These are phyloP conservation scores for Mucor saturninus DNA, from an alignment of 371 early-diverging fungal genomes.

Conservation along the genomic window DNA sequence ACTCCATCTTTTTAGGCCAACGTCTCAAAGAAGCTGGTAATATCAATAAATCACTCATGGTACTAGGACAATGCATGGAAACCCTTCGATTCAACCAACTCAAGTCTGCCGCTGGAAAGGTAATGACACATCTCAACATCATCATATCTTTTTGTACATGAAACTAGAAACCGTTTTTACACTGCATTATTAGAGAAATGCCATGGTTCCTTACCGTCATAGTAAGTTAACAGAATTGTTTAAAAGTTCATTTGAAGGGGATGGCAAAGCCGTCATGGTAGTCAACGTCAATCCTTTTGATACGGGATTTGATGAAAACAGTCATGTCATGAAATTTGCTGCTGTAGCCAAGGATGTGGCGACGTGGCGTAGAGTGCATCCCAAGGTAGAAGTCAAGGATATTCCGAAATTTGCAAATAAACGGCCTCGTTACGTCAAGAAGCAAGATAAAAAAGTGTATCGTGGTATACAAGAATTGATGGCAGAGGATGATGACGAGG, in stretches of 20 bases:
- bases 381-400: constrained; percentile 40
- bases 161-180: not conserved
- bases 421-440: not conserved
- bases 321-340: constrained; percentile 72
- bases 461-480: constrained; percentile 8
- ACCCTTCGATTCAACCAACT: constrained; percentile 64
- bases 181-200: constrained; percentile 32
- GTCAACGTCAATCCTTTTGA: constrained; percentile 75
- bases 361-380: constrained; percentile 50
- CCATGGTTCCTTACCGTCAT: constrained; percentile 71
- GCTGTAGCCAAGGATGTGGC: constrained; percentile 69
- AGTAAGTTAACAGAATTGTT: constrained; percentile 75
- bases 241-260: constrained; percentile 70
- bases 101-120: constrained; percentile 45
- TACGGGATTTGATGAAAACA: constrained; percentile 65
- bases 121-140: constrained; percentile 1
- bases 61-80: constrained; percentile 90
- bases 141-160: not conserved
- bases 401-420: constrained; percentile 13
- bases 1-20: constrained; percentile 52
- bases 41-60: constrained; percentile 94
- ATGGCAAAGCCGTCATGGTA: constrained; percentile 71
- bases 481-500: constrained; percentile 9
- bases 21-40: constrained; percentile 91
- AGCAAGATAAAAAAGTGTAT: constrained; percentile 11